These are phyloP conservation scores for Colletotrichum filicis DNA, from an alignment of 2,329 filamentous ascomycete genomes.

Conservation along the genomic window DNA sequence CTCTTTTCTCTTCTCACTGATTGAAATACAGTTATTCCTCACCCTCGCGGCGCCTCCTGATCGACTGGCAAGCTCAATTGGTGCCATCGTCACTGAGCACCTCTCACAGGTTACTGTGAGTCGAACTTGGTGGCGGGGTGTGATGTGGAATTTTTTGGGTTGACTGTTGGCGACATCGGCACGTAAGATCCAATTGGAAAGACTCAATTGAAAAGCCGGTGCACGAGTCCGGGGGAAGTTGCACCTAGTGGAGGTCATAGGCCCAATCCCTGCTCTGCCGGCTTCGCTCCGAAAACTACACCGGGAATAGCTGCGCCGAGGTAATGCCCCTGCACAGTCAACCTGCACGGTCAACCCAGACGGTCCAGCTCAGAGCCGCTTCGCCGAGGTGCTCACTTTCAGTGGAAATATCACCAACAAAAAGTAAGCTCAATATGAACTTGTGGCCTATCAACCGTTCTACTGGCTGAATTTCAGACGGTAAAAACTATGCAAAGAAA, in stretches of 20 bases:
- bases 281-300: constrained; percentile 20
- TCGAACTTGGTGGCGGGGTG: constrained; percentile 23
- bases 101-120: constrained; percentile 30
- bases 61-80: constrained; percentile 61
- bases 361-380: background rate
- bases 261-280: constrained; percentile 24
- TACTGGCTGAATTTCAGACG: background rate
- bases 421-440: background rate
- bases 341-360: background rate
- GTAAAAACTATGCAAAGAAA: constrained; percentile 10
- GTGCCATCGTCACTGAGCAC: constrained; percentile 53
- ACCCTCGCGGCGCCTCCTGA: constrained; percentile 61
- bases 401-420: background rate
- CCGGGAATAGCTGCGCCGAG: constrained; percentile 12
- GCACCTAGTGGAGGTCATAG: constrained; percentile 23
- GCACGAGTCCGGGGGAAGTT: constrained; percentile 31
- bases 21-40: constrained; percentile 23
- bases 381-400: background rate
- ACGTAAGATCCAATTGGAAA: constrained; percentile 25
- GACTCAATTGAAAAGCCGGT: background rate
- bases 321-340: constrained; percentile 9
- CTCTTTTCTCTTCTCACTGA: constrained; percentile 8
- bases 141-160: constrained; percentile 35
- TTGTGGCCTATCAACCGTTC: background rate
- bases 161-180: constrained; percentile 38